Conservation (phyloP, 139 green algal species). For the Marvania coccoides region DNA sequence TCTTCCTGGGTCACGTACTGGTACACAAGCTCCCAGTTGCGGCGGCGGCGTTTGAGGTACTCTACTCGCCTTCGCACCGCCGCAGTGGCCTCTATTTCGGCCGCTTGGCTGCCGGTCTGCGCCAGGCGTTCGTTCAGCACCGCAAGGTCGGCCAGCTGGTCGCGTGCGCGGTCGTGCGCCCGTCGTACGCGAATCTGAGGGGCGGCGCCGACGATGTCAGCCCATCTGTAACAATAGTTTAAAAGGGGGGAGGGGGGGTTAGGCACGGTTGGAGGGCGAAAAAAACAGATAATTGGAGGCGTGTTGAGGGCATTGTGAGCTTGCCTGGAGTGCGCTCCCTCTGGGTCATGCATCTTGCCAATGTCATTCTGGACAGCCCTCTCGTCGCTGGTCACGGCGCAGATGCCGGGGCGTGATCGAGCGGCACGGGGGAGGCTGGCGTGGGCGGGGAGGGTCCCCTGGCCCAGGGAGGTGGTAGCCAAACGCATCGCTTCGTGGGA, state of each 20-base stretch:
- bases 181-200: constrained; percentile 54
- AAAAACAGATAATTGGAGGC: too few relatives aligned
- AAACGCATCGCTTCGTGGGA: too few relatives aligned
- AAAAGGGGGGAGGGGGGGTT: too few relatives aligned
- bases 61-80: constrained; percentile 52
- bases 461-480: too few relatives aligned
- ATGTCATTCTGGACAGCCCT: too few relatives aligned
- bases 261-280: too few relatives aligned
- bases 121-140: constrained; percentile 67
- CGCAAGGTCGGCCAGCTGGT: constrained; percentile 64
- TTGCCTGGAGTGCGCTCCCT: too few relatives aligned
- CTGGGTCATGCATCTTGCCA: constrained; percentile 10
- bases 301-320: too few relatives aligned
- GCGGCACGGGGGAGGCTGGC: too few relatives aligned
- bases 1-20: constrained; percentile 63
- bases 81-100: neutral
- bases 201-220: constrained; percentile 38
- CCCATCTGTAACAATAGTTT: neutral
- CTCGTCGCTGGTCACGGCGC: too few relatives aligned
- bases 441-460: too few relatives aligned
- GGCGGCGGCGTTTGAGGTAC: constrained; percentile 48
- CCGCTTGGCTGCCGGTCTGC: constrained; percentile 9
- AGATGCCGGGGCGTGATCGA: too few relatives aligned
- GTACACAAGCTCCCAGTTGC: constrained; percentile 74
- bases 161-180: constrained; percentile 26